phyloP scores from a whole-genome alignment of 2,329 filamentous ascomycete genomes.

The Cryphonectria carpinicola region DNA sequence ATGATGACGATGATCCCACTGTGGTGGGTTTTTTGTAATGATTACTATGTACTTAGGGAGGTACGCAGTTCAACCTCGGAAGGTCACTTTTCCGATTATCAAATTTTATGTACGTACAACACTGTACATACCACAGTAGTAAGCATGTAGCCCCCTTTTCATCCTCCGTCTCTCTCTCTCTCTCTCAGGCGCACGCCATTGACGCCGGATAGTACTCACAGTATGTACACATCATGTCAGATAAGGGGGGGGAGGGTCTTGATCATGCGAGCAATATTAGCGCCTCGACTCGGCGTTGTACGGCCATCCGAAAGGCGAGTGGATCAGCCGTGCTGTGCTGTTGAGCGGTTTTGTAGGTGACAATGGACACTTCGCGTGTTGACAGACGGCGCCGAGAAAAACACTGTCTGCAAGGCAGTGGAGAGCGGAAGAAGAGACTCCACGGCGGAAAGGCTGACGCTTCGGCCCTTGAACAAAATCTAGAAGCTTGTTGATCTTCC shows the following conservation, averaged over 20 bases:
- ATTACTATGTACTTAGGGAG: neutral
- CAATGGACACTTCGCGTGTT: neutral
- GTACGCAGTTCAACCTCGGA: neutral
- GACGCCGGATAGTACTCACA: neutral
- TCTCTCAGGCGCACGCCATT: neutral
- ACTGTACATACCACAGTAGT: neutral
- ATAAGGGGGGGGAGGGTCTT: too few species aligned
- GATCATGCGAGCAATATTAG: neutral
- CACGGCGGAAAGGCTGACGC: neutral
- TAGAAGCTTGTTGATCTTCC: constrained; percentile 1
- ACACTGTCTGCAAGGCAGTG: neutral
- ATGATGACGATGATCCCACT: constrained; percentile 1
- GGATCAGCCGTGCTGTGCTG: neutral
- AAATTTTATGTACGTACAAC: neutral
- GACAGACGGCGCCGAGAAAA: neutral
- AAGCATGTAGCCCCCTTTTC: neutral
- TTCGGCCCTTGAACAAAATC: neutral
- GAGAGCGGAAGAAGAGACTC: neutral
- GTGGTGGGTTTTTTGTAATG: neutral
- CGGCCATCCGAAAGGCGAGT: neutral
- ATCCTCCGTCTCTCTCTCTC: neutral
- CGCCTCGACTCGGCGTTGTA: constrained; percentile 6
- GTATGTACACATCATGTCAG: neutral
- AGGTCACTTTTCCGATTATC: constrained; percentile 1
- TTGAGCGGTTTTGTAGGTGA: too few species aligned